These are phyloP conservation scores for Acidomyces sp. DNA, from an alignment of 495 filamentous ascomycete species.

Conservation along the genomic window DNA sequence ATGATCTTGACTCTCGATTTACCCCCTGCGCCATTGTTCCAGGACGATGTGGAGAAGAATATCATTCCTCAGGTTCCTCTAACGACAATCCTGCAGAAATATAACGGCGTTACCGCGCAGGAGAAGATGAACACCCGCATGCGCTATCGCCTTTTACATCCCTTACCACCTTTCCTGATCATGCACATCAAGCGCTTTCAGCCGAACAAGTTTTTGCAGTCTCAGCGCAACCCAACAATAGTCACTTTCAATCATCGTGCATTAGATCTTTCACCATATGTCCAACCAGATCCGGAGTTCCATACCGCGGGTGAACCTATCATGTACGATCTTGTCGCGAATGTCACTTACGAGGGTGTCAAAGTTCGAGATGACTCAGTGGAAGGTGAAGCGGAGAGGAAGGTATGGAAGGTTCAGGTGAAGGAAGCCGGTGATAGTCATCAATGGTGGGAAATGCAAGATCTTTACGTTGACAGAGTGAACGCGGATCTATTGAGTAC, in stretches of 20 bases:
- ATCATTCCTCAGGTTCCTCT: constrained; percentile 95
- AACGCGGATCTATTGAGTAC: constrained; percentile 79
- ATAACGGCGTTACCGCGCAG: constrained; percentile 78
- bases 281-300: constrained; percentile 54
- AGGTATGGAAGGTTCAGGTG: constrained; percentile 61
- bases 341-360: constrained; percentile 86
- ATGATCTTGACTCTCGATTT: constrained; percentile 86
- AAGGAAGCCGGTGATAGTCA: constrained; percentile 43
- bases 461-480: constrained; percentile 79
- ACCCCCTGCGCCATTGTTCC: constrained; percentile 88
- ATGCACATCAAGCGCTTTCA: constrained; percentile 97
- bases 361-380: constrained; percentile 53
- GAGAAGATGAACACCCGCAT: constrained; percentile 76
- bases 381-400: constrained; percentile 69
- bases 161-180: constrained; percentile 78
- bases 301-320: constrained; percentile 67
- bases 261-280: constrained; percentile 79
- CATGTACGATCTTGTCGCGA: constrained; percentile 91
- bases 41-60: constrained; percentile 76
- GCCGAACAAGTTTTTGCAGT: constrained; percentile 77
- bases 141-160: constrained; percentile 82
- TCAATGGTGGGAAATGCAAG: constrained; percentile 92
- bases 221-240: constrained; percentile 93
- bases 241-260: constrained; percentile 80
- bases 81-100: constrained; percentile 80